Base-by-base conservation (phyloP, 2,329 filamentous ascomycete species). In the Botryotinia calthae region DNA sequence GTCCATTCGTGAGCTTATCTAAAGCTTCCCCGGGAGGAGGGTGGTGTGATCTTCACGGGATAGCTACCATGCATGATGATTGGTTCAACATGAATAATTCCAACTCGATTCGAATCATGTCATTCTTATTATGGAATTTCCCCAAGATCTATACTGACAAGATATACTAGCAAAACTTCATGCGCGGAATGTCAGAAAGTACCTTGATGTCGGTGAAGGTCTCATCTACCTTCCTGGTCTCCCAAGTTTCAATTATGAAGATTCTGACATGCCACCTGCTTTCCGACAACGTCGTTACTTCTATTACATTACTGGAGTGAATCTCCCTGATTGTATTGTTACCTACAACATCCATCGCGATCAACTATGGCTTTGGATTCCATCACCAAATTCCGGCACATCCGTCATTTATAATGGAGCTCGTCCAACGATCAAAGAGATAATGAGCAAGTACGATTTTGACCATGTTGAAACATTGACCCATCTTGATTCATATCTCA, bases 311-410 rank as follows among this genome's bases (percentile, higher is more conserved):
- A 86, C 84, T 72, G 88, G 88, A 72, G 81, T 84, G 34, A 82
- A 88, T 70, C 85, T 87, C 73, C 81, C 87, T 2, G 85, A 87
- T 76, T 89, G 86, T 76, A 82, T 85, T 72, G 77, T 90, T 58
- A 87, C 85, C 2, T 90, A 90, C 79, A 84, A 89, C 78, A 85
- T 89, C 74, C 81, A 81, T 46, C 82, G 83, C 18, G 91, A 95
- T 80, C 82, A 84, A 34, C 86, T 96, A 72, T 88, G 87, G 8
- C 87, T 95, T 42, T 96, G 91, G 87, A 89, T 95, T 65, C 92
- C 92, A 2, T 87, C 88, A 42, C 76, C 88, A 90, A 75, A 88
- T 92, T 76, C 88, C 87, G 22, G 85, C 84, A 25, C 84, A 87
- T 76, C 84, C 87, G 76, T 80, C 18, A 86, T 93, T 66, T 93